phyloP scores from a whole-genome alignment of 768 basidiomycete species.

The Leucocoprinus leucothites region DNA sequence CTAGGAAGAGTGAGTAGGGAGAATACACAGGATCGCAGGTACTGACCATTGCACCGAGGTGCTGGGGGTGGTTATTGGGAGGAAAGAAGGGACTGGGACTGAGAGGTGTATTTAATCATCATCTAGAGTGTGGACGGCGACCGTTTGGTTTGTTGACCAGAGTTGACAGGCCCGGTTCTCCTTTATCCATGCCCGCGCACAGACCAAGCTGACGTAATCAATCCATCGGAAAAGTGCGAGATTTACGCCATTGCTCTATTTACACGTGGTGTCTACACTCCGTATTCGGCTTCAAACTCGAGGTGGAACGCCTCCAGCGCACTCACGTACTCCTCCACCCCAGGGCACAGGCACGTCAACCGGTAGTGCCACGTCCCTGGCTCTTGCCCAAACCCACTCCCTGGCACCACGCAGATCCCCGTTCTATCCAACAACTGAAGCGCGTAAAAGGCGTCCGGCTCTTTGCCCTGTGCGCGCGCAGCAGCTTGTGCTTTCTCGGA shows the following conservation, averaged over 20 bases:
- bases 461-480: slow-evolving; percentile 68
- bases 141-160: slow-evolving; percentile 44
- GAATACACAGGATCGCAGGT: slow-evolving; percentile 16
- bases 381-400: slow-evolving; percentile 92
- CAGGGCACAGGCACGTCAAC: slow-evolving; percentile 91
- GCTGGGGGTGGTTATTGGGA: slow-evolving; percentile 51
- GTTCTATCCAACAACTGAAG: slow-evolving; percentile 81
- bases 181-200: slow-evolving; percentile 34
- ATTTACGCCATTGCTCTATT: slow-evolving; percentile 29
- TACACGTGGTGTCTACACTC: slow-evolving; percentile 10
- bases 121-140: slow-evolving; percentile 29
- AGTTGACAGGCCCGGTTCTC: slow-evolving; percentile 47
- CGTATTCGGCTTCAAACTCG: slow-evolving; percentile 32
- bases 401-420: slow-evolving; percentile 92
- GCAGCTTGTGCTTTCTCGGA: slow-evolving; percentile 70
- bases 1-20: slow-evolving; percentile 31
- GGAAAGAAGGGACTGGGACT: slow-evolving; percentile 23
- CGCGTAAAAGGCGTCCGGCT: slow-evolving; percentile 88
- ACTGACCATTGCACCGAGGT: slow-evolving; percentile 34
- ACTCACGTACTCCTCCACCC: slow-evolving; percentile 87
- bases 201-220: slow-evolving; percentile 28
- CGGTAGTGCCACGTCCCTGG: slow-evolving; percentile 89
- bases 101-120: slow-evolving; percentile 42
- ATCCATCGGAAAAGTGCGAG: slow-evolving; percentile 24
- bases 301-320: slow-evolving; percentile 61